These are phyloP conservation scores for Claviceps pazoutovae DNA, from an alignment of 2,329 filamentous ascomycete species.

Conservation along the genomic window DNA sequence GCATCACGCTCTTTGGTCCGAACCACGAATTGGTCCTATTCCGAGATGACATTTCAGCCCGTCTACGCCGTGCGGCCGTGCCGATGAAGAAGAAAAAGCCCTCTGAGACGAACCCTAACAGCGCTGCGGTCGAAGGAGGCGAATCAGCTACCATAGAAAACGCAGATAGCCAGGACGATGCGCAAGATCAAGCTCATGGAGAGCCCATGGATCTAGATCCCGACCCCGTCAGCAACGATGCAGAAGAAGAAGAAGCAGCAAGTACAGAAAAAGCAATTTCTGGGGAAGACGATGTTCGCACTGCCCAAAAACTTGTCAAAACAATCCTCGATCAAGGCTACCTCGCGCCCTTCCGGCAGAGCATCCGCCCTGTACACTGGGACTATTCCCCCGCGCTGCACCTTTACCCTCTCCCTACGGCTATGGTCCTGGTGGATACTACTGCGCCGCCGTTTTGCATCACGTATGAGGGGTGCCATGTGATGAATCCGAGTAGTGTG, in stretches of 20 bases:
- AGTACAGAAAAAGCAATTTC: conserved; percentile 8
- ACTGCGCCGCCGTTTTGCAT: conserved; percentile 72
- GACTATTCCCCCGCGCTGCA: conserved; percentile 65
- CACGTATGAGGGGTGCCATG: conserved; percentile 89
- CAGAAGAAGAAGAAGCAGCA: conserved; percentile 4
- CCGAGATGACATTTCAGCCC: conserved; percentile 70
- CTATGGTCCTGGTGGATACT: conserved; percentile 68
- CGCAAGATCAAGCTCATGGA: conserved; percentile 6
- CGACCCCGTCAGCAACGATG: conserved; percentile 23
- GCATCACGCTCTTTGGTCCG: conserved; percentile 74
- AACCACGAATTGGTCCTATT: conserved; percentile 78
- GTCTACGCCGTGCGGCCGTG: conserved; percentile 64
- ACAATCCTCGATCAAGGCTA: conserved; percentile 85
- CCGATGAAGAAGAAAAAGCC: conserved; percentile 45
- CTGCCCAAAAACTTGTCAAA: conserved; percentile 70
- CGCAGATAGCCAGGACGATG: conserved; percentile 8
- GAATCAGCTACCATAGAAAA: conserved; percentile 7
- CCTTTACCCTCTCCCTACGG: conserved; percentile 78
- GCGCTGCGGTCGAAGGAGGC: conserved; percentile 20
- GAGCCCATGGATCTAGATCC: conserved; percentile 29
- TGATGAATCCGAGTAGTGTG: conserved; percentile 79
- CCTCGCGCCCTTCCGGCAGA: conserved; percentile 73
- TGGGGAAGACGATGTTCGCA: conserved; percentile 33
- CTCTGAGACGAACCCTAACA: neutral
- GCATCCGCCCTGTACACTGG: conserved; percentile 74